These are phyloP conservation scores for Aspergillus luchuensis DNA, from an alignment of 2,329 filamentous ascomycete genomes.

Conservation along the genomic window DNA sequence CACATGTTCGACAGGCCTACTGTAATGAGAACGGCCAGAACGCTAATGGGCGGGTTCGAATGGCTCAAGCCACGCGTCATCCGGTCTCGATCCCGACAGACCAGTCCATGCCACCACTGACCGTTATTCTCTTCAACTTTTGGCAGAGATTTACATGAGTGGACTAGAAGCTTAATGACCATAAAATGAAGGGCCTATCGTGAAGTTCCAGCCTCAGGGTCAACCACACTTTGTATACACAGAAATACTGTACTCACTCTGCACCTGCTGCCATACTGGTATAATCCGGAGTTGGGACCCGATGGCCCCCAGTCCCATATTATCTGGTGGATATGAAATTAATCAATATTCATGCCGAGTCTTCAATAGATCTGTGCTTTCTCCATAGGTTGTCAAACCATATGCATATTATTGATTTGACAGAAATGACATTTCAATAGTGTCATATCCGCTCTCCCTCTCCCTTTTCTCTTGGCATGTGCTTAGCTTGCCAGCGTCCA, in stretches of 20 bases:
- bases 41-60: neutral
- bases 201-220: too few species aligned
- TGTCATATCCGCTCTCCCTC: neutral
- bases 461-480: neutral
- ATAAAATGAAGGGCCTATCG: too few species aligned
- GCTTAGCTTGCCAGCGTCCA: neutral
- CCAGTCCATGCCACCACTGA: neutral
- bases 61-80: slow-evolving; percentile 3
- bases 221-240: too few species aligned
- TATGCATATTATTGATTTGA: slow-evolving; percentile 2
- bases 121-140: neutral
- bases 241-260: too few species aligned
- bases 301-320: neutral
- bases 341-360: neutral
- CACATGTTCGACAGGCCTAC: slow-evolving; percentile 1
- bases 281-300: neutral
- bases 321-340: neutral
- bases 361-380: slow-evolving; percentile 5
- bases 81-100: neutral
- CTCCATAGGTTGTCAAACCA: neutral
- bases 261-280: neutral
- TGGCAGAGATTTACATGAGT: neutral
- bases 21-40: neutral
- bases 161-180: neutral
- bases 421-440: slow-evolving; percentile 1